phyloP scores from a whole-genome alignment of 2,329 filamentous ascomycete species.

The Tolypocladium tropicale region DNA sequence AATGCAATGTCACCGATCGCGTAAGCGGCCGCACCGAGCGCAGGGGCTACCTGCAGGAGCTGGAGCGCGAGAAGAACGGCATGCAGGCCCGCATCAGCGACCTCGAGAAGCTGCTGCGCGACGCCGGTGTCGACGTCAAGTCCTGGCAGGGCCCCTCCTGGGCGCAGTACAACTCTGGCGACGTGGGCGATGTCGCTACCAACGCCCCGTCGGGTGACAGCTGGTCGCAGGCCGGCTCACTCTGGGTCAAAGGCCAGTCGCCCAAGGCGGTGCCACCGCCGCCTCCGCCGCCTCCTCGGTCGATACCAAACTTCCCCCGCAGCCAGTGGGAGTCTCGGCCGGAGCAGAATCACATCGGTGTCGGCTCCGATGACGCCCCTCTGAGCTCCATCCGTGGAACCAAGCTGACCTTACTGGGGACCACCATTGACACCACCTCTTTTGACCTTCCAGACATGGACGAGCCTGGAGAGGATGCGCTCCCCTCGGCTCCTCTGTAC shows the following conservation, averaged over 20 bases:
- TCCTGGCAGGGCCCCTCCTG: constrained; percentile 29
- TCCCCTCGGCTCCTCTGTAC: constrained; percentile 37
- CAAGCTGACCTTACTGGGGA: constrained; percentile 66
- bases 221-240: constrained; percentile 21
- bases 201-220: constrained; percentile 13
- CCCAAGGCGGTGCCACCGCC: too few species aligned
- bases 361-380: constrained; percentile 50
- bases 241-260: constrained; percentile 23
- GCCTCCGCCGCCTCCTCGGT: constrained; percentile 7
- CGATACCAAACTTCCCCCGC: constrained; percentile 18
- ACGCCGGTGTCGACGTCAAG: constrained; percentile 50
- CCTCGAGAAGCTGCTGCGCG: constrained; percentile 55
- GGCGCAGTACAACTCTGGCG: constrained; percentile 16
- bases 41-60: constrained; percentile 65
- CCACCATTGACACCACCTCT: constrained; percentile 67
- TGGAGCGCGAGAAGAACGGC: constrained; percentile 62
- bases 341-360: constrained; percentile 57
- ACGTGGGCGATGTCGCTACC: constrained; percentile 12
- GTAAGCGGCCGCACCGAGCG: constrained; percentile 73
- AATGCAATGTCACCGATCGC: constrained; percentile 78
- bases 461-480: constrained; percentile 33
- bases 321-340: constrained; percentile 28
- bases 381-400: constrained; percentile 68
- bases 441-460: constrained; percentile 59
- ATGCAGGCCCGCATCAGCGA: constrained; percentile 58